A percentile compares a stretch with the other conserved stretches of the same genome.
These are phyloP conservation scores for Fragaria iinumae DNA, from an alignment of 306 rosid genomes.

Conservation along the genomic window DNA sequence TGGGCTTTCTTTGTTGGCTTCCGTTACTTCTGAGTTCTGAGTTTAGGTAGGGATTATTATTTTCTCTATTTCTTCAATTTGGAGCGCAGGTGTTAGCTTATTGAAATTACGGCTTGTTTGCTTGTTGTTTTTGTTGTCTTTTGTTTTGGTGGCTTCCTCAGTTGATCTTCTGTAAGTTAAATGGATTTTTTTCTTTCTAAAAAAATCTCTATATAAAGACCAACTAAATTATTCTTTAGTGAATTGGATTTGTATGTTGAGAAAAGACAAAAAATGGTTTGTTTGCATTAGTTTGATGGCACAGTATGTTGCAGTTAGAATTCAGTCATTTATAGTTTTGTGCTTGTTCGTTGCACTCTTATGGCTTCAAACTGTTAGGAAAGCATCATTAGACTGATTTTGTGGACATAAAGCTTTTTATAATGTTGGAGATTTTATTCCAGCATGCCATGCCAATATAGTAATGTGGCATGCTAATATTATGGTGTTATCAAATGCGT, in stretches of 20 bases:
- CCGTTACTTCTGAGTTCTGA: neutral
- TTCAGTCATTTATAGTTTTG: neutral
- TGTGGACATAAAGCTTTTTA: neutral
- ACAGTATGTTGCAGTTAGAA: neutral
- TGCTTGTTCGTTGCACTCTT: neutral
- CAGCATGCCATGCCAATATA: neutral
- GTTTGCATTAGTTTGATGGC: neutral
- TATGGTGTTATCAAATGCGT: neutral
- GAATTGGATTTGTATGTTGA: neutral
- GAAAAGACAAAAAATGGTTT: neutral
- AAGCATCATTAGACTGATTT: neutral
- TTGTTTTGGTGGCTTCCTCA: neutral
- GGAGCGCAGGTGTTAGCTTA: neutral
- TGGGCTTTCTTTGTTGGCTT: neutral
- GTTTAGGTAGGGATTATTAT: neutral
- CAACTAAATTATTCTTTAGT: neutral
- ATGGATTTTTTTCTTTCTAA: neutral
- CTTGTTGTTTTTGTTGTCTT: neutral
- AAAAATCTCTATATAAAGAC: neutral
- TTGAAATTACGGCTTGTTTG: neutral
- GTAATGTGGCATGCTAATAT: neutral
- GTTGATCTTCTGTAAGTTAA: neutral
- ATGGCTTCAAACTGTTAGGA: neutral
- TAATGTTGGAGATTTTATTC: neutral
- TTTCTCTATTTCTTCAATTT: neutral